Evolutionary conservation across 768 basidiomycete species (phyloP).

Genomic region (Phanerodontia chrysosporium): DNA sequence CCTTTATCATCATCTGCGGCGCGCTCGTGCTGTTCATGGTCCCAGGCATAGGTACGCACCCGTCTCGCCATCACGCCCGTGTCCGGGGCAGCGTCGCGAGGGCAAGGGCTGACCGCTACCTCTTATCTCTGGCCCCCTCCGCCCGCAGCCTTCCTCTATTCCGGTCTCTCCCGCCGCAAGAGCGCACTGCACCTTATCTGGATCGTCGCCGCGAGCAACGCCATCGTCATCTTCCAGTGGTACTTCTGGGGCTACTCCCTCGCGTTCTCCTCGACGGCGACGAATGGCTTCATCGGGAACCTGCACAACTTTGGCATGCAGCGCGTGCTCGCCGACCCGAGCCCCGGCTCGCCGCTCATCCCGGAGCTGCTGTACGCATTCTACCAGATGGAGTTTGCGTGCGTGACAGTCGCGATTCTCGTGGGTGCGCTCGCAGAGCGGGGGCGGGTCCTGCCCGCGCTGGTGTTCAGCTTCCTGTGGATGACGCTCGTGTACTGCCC

Average conservation of each 20-base stretch:
- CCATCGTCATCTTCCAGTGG: conserved; percentile 78
- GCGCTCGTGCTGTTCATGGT: conserved; percentile 77
- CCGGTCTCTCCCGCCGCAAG: conserved; percentile 68
- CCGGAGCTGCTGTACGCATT: conserved; percentile 82
- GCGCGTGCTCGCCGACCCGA: conserved; percentile 65
- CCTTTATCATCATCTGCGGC: conserved; percentile 65
- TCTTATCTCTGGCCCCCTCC: not conserved
- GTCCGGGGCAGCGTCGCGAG: not conserved
- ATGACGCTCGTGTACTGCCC: conserved; percentile 85
- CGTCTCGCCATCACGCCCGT: conserved; percentile 3
- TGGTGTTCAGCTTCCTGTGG: conserved; percentile 83
- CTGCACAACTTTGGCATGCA: conserved; percentile 74
- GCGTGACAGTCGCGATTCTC: conserved; percentile 73
- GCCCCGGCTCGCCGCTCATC: conserved; percentile 75
- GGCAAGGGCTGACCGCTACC: not conserved
- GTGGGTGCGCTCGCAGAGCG: conserved; percentile 85
- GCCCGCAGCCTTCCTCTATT: conserved; percentile 62
- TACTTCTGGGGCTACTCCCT: conserved; percentile 82
- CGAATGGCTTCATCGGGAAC: conserved; percentile 76
- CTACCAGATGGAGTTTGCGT: conserved; percentile 86
- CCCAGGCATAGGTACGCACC: conserved; percentile 57
- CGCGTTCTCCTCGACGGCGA: conserved; percentile 75
- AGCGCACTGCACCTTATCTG: conserved; percentile 70
- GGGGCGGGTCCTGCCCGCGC: conserved; percentile 75
- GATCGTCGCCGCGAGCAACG: conserved; percentile 70